phyloP scores from a whole-genome alignment of 768 basidiomycete species.

The Paxillus ammoniavirescens region DNA sequence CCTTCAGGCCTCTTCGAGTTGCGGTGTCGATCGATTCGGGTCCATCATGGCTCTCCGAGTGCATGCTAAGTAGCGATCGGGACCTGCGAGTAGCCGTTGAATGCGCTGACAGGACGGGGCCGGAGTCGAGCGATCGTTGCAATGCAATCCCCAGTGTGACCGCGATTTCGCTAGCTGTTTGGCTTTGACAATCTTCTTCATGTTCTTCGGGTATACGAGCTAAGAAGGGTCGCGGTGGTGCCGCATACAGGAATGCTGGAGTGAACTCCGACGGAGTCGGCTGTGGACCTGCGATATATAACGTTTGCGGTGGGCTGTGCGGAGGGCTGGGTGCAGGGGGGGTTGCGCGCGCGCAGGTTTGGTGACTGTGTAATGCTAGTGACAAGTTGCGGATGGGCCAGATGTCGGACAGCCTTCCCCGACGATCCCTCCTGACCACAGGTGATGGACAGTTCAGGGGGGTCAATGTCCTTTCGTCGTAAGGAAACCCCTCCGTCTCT shows the following conservation, averaged over 20 bases:
- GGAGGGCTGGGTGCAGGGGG: background rate
- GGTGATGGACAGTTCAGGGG: constrained; percentile 14
- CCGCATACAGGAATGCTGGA: constrained; percentile 15
- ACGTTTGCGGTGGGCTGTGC: background rate
- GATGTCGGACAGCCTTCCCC: constrained; percentile 12
- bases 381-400: constrained; percentile 24
- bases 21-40: background rate
- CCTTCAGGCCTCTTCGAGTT: constrained; percentile 1
- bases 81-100: background rate
- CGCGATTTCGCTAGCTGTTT: constrained; percentile 13
- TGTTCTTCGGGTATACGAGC: constrained; percentile 30
- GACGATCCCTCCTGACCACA: constrained; percentile 11
- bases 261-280: constrained; percentile 34
- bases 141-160: constrained; percentile 11
- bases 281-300: constrained; percentile 4
- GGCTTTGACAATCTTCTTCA: constrained; percentile 23
- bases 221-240: constrained; percentile 19
- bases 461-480: constrained; percentile 12
- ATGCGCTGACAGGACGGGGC: background rate
- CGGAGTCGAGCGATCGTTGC: constrained; percentile 11
- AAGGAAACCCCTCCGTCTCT: constrained; percentile 4
- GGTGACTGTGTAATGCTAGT: constrained; percentile 7
- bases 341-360: constrained; percentile 3
- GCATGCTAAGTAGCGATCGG: background rate
- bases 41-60: background rate